phyloP scores from a whole-genome alignment of 805 yeast species.

The Ogataea minuta region DNA sequence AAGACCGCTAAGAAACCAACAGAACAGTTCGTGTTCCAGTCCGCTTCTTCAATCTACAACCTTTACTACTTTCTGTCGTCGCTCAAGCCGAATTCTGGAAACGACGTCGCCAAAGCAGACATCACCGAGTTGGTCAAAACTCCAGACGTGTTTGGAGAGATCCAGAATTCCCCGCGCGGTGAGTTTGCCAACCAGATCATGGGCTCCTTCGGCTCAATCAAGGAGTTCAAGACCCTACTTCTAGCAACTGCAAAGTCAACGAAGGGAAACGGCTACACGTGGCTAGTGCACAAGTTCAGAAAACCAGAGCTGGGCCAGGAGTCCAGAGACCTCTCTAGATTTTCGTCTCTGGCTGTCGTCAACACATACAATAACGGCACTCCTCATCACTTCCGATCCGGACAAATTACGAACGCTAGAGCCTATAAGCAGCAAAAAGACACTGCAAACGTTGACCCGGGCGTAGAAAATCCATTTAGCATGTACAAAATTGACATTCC shows the following conservation, averaged over 20 bases:
- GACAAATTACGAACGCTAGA: conserved; percentile 45
- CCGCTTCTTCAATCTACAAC: conserved; percentile 48
- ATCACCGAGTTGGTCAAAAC: conserved; percentile 38
- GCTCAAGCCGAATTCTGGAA: conserved; percentile 29
- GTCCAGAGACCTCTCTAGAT: conserved; percentile 24
- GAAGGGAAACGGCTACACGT: conserved; percentile 87
- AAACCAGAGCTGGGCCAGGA: conserved; percentile 25
- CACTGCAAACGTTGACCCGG: conserved; percentile 13
- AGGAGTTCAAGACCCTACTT: conserved; percentile 70
- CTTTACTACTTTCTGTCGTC: conserved; percentile 48
- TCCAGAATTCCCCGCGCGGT: conserved; percentile 23
- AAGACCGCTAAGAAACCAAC: conserved; percentile 45
- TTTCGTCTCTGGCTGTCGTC: conserved; percentile 57
- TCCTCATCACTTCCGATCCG: conserved; percentile 62
- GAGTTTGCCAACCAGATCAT: conserved; percentile 47
- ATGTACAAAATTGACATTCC: conserved; percentile 27
- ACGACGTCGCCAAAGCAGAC: conserved; percentile 24
- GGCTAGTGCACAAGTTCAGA: conserved; percentile 69
- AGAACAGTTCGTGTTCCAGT: conserved; percentile 42
- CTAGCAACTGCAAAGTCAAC: conserved; percentile 66
- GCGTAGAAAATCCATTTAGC: conserved; percentile 11
- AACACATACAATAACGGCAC: conserved; percentile 91
- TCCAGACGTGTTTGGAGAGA: conserved; percentile 31
- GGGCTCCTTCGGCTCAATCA: conserved; percentile 70
- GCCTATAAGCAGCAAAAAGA: conserved; percentile 27